Evolutionary conservation across 2,329 filamentous ascomycete species (phyloP).

Genomic region (Phialophora macrospora): DNA sequence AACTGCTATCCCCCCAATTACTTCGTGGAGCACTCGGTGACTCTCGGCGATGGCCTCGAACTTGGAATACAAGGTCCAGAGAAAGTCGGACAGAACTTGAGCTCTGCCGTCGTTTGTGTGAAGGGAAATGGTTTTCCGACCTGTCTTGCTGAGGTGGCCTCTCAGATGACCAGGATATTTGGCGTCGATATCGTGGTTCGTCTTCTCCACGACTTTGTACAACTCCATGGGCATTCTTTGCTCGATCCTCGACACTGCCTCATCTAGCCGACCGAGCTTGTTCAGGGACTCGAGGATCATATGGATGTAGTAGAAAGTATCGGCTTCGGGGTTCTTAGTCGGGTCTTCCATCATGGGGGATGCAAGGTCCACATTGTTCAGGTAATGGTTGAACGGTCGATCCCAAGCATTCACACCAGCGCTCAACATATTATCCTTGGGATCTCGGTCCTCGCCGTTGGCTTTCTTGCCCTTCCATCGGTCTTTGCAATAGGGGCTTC

Average conservation of each 20-base stretch:
- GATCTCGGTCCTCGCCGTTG: constrained; percentile 43
- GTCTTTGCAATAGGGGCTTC: constrained; percentile 96
- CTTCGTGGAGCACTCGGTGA: constrained; percentile 90
- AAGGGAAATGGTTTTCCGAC: constrained; percentile 63
- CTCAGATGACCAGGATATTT: constrained; percentile 82
- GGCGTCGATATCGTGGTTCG: constrained; percentile 90
- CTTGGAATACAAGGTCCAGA: constrained; percentile 92
- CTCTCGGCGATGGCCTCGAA: constrained; percentile 97
- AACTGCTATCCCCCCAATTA: constrained; percentile 81
- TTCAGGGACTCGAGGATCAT: constrained; percentile 87
- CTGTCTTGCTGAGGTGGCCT: constrained; percentile 53
- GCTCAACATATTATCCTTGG: constrained; percentile 35
- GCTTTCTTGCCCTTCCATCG: constrained; percentile 78
- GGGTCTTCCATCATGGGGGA: constrained; percentile 77
- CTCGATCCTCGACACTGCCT: constrained; percentile 86
- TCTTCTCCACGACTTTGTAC: constrained; percentile 91
- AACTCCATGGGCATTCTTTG: constrained; percentile 92
- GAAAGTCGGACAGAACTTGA: constrained; percentile 85
- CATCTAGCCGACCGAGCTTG: constrained; percentile 82
- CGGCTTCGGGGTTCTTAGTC: constrained; percentile 89
- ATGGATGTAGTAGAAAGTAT: constrained; percentile 92
- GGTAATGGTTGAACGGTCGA: constrained; percentile 60
- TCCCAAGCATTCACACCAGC: constrained; percentile 52
- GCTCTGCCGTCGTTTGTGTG: constrained; percentile 77
- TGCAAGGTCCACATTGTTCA: constrained; percentile 62